Evolutionary conservation across 805 yeast genomes (phyloP).

Genomic region (Sugiyamaella marilandica): DNA sequence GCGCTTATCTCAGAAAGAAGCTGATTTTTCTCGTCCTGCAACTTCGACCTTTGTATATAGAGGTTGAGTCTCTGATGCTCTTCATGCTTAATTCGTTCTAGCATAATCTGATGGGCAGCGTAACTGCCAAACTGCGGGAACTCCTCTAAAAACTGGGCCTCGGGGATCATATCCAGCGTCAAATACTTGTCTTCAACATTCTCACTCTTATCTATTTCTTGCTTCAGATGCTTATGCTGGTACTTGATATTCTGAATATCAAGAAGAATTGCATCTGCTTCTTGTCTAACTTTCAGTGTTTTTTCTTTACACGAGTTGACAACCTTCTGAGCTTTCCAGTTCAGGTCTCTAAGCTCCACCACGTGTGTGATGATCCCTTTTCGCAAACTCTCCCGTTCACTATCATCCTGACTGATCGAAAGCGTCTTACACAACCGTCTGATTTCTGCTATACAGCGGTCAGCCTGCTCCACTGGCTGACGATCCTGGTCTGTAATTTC

Average conservation of each 20-base stretch:
- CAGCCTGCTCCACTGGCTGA: neutral
- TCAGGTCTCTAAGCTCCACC: slow-evolving; percentile 18
- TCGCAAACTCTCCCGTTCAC: neutral
- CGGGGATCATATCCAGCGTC: slow-evolving; percentile 20
- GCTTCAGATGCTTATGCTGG: slow-evolving; percentile 24
- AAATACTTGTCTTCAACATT: slow-evolving; percentile 18
- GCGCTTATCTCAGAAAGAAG: slow-evolving; percentile 13
- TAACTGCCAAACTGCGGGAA: slow-evolving; percentile 17
- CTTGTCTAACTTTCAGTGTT: slow-evolving; percentile 16
- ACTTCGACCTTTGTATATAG: slow-evolving; percentile 19
- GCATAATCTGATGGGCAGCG: slow-evolving; percentile 17
- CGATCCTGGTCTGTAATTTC: too few relatives aligned
- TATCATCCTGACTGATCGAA: neutral
- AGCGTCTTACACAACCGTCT: neutral
- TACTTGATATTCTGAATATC: slow-evolving; percentile 26
- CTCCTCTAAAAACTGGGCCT: slow-evolving; percentile 20
- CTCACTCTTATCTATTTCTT: slow-evolving; percentile 21
- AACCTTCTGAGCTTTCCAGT: slow-evolving; percentile 19
- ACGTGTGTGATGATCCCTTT: slow-evolving; percentile 13
- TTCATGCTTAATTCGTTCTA: slow-evolving; percentile 26
- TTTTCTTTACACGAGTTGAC: slow-evolving; percentile 19
- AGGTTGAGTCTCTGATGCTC: slow-evolving; percentile 21
- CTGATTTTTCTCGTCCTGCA: slow-evolving; percentile 15
- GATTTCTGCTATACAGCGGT: neutral
- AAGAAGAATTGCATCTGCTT: slow-evolving; percentile 20